These are phyloP conservation scores for Moesziomyces sp. DNA, from an alignment of 1,284 basidiomycete species.

Conservation along the genomic window DNA sequence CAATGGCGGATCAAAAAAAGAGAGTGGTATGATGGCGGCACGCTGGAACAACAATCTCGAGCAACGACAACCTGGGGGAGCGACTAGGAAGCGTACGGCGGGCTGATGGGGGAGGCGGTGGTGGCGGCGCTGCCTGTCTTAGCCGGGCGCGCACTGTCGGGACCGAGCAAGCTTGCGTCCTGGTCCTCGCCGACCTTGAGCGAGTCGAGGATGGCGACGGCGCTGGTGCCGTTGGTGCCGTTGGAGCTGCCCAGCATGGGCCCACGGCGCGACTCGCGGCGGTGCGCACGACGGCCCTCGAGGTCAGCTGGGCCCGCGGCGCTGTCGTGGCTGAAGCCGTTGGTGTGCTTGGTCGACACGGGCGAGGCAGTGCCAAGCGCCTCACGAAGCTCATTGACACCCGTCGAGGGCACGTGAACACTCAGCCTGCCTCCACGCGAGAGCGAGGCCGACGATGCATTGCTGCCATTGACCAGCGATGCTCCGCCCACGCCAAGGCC, in stretches of 20 bases:
- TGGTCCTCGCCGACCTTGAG: slow-evolving; percentile 44
- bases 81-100: slow-evolving; percentile 34
- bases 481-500: slow-evolving; percentile 17
- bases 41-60: slow-evolving; percentile 1
- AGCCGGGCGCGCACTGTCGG: slow-evolving; percentile 22
- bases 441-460: slow-evolving; percentile 29
- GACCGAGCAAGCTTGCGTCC: slow-evolving; percentile 23
- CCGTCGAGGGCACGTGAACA: slow-evolving; percentile 25
- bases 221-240: slow-evolving; percentile 23
- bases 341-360: slow-evolving; percentile 12
- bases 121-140: background rate
- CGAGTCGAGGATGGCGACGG: slow-evolving; percentile 45
- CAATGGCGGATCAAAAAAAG: background rate
- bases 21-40: slow-evolving; percentile 9
- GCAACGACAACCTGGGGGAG: background rate
- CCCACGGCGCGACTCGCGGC: slow-evolving; percentile 39
- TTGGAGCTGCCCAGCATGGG: slow-evolving; percentile 8
- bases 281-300: slow-evolving; percentile 32
- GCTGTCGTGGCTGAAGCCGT: slow-evolving; percentile 22
- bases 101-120: slow-evolving; percentile 13
- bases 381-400: slow-evolving; percentile 53
- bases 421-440: slow-evolving; percentile 22
- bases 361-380: slow-evolving; percentile 33
- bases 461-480: slow-evolving; percentile 31
- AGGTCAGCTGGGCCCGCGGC: slow-evolving; percentile 12